Base-by-base conservation (phyloP, 805 yeast species). In the Wickerhamiella cacticola region DNA sequence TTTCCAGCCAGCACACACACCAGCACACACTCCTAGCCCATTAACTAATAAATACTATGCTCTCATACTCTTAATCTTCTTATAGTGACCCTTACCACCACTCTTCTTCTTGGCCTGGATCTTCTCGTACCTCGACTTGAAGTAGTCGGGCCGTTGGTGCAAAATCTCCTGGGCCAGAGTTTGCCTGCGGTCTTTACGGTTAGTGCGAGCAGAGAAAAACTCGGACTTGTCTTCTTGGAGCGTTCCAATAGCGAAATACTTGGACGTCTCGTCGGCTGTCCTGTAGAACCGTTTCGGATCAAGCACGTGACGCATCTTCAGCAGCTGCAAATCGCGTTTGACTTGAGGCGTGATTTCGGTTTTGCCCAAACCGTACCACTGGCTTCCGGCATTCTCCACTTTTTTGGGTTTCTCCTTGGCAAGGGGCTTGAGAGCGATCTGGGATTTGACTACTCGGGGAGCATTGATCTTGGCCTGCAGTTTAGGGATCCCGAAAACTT, bases 201-300 rank as follows among this genome's bases (percentile, higher is more conserved):
- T 72, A 53, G 89, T 56, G 52, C 94, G 71, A 3, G 77, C 67
- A 33, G 79, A 75, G 66, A 71, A 84, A 63, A 72, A 85, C 61
- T 89, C 96, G 1, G 84, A 72, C 53, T 80, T 78, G 38, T 87
- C 89, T 56, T 82, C 92, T 22, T 88, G 65, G 31, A 92, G 75
- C 0, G 96, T 87, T 13, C 98, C 98, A 56, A 83, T 75, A 50
- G 89, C 92, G 62, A 92, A 87, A 54, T 71, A 76, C 58, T 82
- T 84, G 41, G 94, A 89, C 6, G 73, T 71, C 26, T 57, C 57
- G 82, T 87, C 81, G 50, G 82, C 92, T 62, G 84, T 85, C 65
- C 84, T 86, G 66, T 92, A 92, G 65, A 86, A 95, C 57, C 96
- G 75, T 66, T 92, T 92, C 6, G 96, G 97, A 61, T 92, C 97